phyloP scores from a whole-genome alignment of 2,329 filamentous ascomycete species.

The Penicillium polonicum region DNA sequence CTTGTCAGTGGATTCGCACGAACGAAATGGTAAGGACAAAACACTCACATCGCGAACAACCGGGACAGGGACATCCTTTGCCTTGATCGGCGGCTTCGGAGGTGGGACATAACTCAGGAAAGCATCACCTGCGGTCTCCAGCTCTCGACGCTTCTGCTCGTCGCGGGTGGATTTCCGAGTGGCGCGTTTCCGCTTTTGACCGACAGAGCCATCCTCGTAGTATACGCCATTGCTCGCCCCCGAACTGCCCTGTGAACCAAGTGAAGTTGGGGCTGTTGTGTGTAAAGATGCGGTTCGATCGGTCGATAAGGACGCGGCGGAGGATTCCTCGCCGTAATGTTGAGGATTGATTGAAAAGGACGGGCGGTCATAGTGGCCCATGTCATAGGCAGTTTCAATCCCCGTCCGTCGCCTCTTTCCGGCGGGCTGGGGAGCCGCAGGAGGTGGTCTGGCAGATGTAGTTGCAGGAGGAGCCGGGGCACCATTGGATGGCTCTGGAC shows the following conservation, averaged over 20 bases:
- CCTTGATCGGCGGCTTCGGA: slow-evolving; percentile 84
- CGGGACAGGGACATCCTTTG: slow-evolving; percentile 69
- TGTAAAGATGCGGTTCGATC: slow-evolving; percentile 81
- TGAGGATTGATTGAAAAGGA: slow-evolving; percentile 74
- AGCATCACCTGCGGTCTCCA: slow-evolving; percentile 68
- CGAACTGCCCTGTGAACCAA: slow-evolving; percentile 63
- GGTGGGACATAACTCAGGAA: slow-evolving; percentile 82
- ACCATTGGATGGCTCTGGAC: slow-evolving; percentile 38
- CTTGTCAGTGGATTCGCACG: slow-evolving; percentile 13
- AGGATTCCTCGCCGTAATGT: slow-evolving; percentile 64
- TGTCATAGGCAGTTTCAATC: slow-evolving; percentile 62
- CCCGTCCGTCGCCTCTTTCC: slow-evolving; percentile 73
- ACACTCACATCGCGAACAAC: slow-evolving; percentile 58
- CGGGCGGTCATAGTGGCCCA: slow-evolving; percentile 68
- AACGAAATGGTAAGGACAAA: background rate
- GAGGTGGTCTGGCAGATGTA: slow-evolving; percentile 27
- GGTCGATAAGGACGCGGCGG: slow-evolving; percentile 72
- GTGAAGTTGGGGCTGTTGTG: slow-evolving; percentile 85
- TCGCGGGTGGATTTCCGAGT: slow-evolving; percentile 78
- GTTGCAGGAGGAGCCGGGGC: slow-evolving; percentile 21
- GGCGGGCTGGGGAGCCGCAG: slow-evolving; percentile 44
- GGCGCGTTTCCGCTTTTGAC: slow-evolving; percentile 83
- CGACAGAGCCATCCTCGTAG: slow-evolving; percentile 66
- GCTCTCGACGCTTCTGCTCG: slow-evolving; percentile 75
- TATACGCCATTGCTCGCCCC: slow-evolving; percentile 56